Percentiles rank a stretch among this genome's conserved stretches.
These are phyloP conservation scores for Pichia gijzeniarum DNA, from an alignment of 805 yeast genomes.

Conservation along the genomic window DNA sequence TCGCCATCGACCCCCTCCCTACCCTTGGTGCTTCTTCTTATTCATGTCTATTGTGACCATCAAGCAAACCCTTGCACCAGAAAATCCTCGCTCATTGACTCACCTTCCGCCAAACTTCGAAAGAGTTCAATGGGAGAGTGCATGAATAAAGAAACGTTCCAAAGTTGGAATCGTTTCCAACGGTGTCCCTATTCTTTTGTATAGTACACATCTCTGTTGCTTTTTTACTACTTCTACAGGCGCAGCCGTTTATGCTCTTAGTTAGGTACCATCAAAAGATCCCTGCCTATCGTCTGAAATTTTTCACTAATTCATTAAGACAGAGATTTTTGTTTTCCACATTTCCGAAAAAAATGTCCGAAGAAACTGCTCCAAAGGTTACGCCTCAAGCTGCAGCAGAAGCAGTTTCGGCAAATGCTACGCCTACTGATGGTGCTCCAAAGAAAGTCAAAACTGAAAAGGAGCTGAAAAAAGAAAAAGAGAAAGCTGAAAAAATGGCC, in stretches of 20 bases:
- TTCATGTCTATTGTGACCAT: slow-evolving; percentile 5
- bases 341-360: slow-evolving; percentile 20
- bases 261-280: slow-evolving; percentile 13
- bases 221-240: not conserved
- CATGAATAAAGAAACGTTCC: not conserved
- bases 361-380: slow-evolving; percentile 13
- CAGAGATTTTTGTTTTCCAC: slow-evolving; percentile 9
- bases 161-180: not conserved
- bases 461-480: slow-evolving; percentile 67
- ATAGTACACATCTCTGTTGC: slow-evolving; percentile 4
- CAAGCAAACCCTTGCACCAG: no score
- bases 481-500: slow-evolving; percentile 49
- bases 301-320: not conserved
- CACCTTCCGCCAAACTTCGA: not conserved
- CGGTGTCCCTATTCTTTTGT: not conserved
- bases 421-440: slow-evolving; percentile 40
- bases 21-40: no score
- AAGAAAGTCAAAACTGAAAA: slow-evolving; percentile 45
- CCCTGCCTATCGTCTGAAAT: slow-evolving; percentile 10
- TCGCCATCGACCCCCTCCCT: no score
- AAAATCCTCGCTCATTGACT: not conserved
- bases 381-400: slow-evolving; percentile 13
- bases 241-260: slow-evolving; percentile 22
- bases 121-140: no score
- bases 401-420: slow-evolving; percentile 8